Evolutionary conservation across 495 filamentous ascomycete genomes (phyloP).

Genomic region (Aspergillus sparsus): DNA sequence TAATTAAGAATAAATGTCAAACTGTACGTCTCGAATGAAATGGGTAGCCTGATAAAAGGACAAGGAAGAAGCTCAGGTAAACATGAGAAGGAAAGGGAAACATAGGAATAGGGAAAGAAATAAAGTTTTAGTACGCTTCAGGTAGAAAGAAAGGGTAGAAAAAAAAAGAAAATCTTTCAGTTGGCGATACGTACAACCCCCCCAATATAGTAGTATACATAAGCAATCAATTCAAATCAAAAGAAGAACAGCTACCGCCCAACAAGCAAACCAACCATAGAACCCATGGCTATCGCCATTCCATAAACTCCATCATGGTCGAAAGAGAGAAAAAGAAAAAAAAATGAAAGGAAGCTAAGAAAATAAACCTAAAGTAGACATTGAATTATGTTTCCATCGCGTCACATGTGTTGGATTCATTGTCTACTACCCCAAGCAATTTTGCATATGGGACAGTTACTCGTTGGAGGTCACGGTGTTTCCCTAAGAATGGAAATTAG

Average conservation of each 20-base stretch:
- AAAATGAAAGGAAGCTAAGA: constrained; percentile 5
- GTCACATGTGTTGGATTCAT: constrained; percentile 46
- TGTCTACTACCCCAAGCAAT: constrained; percentile 62
- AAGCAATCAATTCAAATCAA: background rate
- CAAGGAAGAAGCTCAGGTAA: too few relatives aligned
- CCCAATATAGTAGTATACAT: background rate
- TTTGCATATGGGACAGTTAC: constrained; percentile 89
- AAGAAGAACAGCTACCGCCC: background rate
- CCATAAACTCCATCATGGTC: constrained; percentile 11
- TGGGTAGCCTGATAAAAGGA: background rate
- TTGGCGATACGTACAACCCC: background rate
- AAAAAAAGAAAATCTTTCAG: background rate
- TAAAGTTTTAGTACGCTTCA: background rate
- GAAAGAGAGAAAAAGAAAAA: constrained; percentile 21
- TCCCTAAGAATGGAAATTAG: constrained; percentile 58
- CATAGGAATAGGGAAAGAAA: background rate
- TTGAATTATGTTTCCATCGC: constrained; percentile 52
- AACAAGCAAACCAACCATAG: background rate
- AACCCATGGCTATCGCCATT: background rate
- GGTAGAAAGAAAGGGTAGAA: background rate
- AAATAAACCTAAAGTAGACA: background rate
- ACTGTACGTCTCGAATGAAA: background rate
- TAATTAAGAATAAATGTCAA: too few relatives aligned
- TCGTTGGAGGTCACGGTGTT: constrained; percentile 88
- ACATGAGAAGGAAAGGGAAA: too few relatives aligned